Evolutionary conservation across 2,329 filamentous ascomycete genomes (phyloP).

Genomic region (Samsoniella hepiali): DNA sequence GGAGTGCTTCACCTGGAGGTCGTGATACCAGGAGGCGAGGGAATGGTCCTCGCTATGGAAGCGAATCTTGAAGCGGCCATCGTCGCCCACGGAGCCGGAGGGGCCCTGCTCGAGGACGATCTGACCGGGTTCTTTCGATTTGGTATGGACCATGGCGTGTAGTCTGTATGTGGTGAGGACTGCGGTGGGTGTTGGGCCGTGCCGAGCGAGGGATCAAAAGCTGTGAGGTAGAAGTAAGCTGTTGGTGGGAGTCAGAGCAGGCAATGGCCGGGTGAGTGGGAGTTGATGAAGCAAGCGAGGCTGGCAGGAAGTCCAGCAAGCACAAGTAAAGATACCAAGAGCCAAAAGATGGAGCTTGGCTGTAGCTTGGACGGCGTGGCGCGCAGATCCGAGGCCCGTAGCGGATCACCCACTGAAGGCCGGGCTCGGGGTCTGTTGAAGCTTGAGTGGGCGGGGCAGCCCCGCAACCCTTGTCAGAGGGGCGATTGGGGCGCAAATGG

Average conservation of each 20-base stretch:
- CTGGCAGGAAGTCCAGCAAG: neutral
- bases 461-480: no score
- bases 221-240: neutral
- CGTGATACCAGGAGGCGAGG: conserved; percentile 11
- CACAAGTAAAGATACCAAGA: neutral
- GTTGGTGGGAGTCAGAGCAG: no score
- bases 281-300: neutral
- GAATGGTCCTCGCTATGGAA: conserved; percentile 20
- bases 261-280: neutral
- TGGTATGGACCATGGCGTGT: conserved; percentile 18
- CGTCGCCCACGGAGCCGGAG: conserved; percentile 22
- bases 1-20: conserved; percentile 10
- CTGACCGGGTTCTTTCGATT: conserved; percentile 22
- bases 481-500: no score
- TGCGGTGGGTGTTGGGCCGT: neutral
- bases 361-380: no score
- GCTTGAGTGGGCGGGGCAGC: no score
- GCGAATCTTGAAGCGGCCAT: conserved; percentile 24
- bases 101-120: conserved; percentile 20
- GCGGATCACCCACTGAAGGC: no score
- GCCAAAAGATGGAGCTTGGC: neutral
- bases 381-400: no score
- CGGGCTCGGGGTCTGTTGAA: no score
- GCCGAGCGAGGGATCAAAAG: neutral
- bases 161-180: neutral